Base-by-base conservation (phyloP, 139 green algal genomes). In the Chlamydomonas sp. region DNA sequence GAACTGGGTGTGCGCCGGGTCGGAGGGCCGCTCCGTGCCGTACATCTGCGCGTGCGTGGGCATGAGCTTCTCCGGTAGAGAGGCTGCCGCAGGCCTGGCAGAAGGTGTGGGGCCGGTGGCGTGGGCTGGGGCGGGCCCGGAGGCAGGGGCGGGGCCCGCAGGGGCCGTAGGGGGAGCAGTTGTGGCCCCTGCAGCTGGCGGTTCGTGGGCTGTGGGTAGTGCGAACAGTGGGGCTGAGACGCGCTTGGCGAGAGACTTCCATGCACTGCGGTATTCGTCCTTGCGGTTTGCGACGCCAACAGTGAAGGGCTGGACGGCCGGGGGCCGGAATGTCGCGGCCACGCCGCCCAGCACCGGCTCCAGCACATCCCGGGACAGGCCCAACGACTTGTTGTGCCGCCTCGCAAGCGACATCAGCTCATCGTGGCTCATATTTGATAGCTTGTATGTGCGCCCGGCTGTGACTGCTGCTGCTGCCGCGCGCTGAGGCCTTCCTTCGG, bases 31-130 rank as follows among this genome's bases (percentile, higher is more conserved):
- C 1, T 6, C 2, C 4, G 31, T n/a, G 60, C 83, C 83, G 61
- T 87, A 87, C 83, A 87, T 80, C 61, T 87, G 83, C 7, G 62
- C 83, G 16, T 67, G 62, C 31, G 83, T 87, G 2, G 83, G 83
- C 14, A 59, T 49, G 31, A 49, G 31, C 31, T 49, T 49, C 31
- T 49, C 31, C 31, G 31, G 31, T 49, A 49, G 31, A 0, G 31
- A 49, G 31, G 31, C 31, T 49, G 31, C 31, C 31, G 31, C 31
- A 49, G 31, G 31, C 31, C 31, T 49, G 31, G 31, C 31, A 49
- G 31, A 49, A 49, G 31, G 31, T 49, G 31, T 49, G 0, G 67
- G 31, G 60, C 17, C 17, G 17, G 3, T 14, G 49, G 2, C 72
- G 1, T 12, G 18, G 31, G 31, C 17, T 62, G 62, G 60, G 3